A percentile compares a stretch with the other conserved stretches of the same genome.
Conservation (phyloP, 768 basidiomycete species). For the Boletus rubropictus region DNA sequence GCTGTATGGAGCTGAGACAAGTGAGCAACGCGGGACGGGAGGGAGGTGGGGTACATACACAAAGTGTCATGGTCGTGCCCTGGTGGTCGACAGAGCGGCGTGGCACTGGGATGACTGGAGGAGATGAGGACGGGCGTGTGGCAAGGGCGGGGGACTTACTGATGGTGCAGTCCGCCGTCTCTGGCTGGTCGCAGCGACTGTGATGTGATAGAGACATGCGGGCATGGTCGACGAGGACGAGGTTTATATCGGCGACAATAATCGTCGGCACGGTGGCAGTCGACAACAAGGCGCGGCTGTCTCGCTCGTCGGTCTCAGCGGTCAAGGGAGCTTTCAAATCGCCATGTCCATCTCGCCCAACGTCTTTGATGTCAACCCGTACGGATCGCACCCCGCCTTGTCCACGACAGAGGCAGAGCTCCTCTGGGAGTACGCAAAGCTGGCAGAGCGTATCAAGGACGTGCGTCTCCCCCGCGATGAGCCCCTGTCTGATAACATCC, state of each 20-base stretch:
- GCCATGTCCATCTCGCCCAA: not conserved
- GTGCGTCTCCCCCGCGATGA: slow-evolving; percentile 38
- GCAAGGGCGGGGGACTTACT: slow-evolving; percentile 44
- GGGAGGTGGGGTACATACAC: slow-evolving; percentile 37
- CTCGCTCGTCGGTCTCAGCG: too few relatives aligned
- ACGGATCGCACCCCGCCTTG: slow-evolving; percentile 63
- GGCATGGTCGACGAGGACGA: not conserved
- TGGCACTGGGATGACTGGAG: slow-evolving; percentile 45
- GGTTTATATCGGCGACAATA: too few relatives aligned
- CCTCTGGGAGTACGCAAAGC: slow-evolving; percentile 90
- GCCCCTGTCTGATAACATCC: not conserved
- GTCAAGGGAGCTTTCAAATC: not conserved
- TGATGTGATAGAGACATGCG: too few relatives aligned
- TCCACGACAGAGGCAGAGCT: slow-evolving; percentile 69
- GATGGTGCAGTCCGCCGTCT: slow-evolving; percentile 75
- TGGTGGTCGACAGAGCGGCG: slow-evolving; percentile 19
- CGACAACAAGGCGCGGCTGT: too few relatives aligned
- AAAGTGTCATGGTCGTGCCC: slow-evolving; percentile 48
- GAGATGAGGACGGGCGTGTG: not conserved
- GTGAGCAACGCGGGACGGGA: slow-evolving; percentile 6
- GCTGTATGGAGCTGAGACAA: slow-evolving; percentile 64
- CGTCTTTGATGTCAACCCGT: slow-evolving; percentile 58
- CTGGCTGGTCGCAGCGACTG: too few relatives aligned
- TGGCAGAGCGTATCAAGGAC: slow-evolving; percentile 72
- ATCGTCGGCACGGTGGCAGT: too few relatives aligned